These are phyloP conservation scores for Hymenoscyphus repandus DNA, from an alignment of 2,329 filamentous ascomycete genomes.

Conservation along the genomic window DNA sequence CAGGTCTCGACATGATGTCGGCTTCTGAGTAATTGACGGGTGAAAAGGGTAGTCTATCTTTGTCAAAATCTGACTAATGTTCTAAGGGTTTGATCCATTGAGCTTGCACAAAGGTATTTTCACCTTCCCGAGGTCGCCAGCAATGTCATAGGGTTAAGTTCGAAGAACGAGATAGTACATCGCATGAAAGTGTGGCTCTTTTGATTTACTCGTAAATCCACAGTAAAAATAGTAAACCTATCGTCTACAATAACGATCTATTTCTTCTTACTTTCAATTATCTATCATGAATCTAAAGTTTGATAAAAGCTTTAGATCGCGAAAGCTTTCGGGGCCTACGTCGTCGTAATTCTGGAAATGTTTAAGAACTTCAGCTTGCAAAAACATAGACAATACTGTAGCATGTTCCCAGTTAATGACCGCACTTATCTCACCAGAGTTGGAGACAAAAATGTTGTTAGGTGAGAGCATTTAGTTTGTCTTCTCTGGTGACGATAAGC, in stretches of 20 bases:
- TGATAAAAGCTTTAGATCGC: constrained; percentile 11
- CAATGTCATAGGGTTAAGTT: constrained; percentile 16
- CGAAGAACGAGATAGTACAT: constrained; percentile 14
- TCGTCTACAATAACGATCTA: constrained; percentile 15
- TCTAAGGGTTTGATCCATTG: constrained; percentile 15
- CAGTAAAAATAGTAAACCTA: constrained; percentile 17
- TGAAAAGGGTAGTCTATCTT: not conserved
- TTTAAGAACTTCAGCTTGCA: constrained; percentile 28
- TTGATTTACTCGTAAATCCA: constrained; percentile 11
- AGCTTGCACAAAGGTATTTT: constrained; percentile 20
- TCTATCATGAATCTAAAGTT: constrained; percentile 12
- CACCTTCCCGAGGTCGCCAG: constrained; percentile 19
- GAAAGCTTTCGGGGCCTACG: constrained; percentile 18
- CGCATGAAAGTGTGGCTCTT: constrained; percentile 16
- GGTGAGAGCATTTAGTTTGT: constrained; percentile 21
- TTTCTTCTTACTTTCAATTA: constrained; percentile 16
- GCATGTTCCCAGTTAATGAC: constrained; percentile 32
- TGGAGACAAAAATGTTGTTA: constrained; percentile 30
- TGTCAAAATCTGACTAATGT: constrained; percentile 16
- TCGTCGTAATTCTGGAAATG: constrained; percentile 35
- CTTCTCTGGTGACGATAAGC: constrained; percentile 14
- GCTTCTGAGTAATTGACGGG: not conserved
- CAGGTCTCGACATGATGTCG: constrained; percentile 1
- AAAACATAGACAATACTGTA: constrained; percentile 27
- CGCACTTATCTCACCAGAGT: constrained; percentile 24